Evolutionary conservation across 495 filamentous ascomycete genomes (phyloP), one percentile per base, ranked within the genome.

Genomic region (Gamarada debralockiae): DNA sequence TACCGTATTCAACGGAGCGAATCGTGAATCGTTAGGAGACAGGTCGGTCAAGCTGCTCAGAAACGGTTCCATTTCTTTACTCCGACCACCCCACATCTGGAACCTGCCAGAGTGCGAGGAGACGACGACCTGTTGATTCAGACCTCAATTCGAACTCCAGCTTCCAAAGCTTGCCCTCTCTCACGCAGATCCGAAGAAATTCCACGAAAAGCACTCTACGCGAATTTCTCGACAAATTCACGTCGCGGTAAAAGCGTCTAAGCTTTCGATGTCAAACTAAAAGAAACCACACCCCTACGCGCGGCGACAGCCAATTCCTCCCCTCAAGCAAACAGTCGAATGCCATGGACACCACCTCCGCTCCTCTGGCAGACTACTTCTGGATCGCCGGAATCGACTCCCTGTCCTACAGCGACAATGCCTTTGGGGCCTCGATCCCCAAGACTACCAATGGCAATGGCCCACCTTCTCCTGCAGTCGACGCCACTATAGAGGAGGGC

Each of bases 351-450:
- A 69, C 64, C 65, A 77, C 86, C 18, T 84, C 85, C 52, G 77
- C 86, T 47, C 93, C 93, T 56, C 83, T 98, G 55, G 93, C 93
- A 65, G 93, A 98, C 69, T 97, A 95, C 73, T 98, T 98, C 73
- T 98, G 93, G 89, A 97, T 98, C 57, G 90, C 89, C 58, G 93
- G 93, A 68, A 82, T 95, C 62, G 89, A 91, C 70, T 86, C 87
- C 55, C 70, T 80, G 55, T 75, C 79, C 38, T 84, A 83, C 66
- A 71, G 77, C 50, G 78, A 84, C 56, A 69, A 62, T 21, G 40
- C 57, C 33, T 47, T 64, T 59, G 22, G 46, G 47, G 23, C 67
- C 58, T 25, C 14, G 52, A 50, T 61, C 53, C 62, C 60, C 18
- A 67, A 69, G 21, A 46, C 10, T 12, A 36, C 14, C 4, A 57